Percentiles rank a stretch among this genome's conserved stretches.
These are phyloP conservation scores for Quercus lobata DNA, from an alignment of 331 rosid species.

Conservation along the genomic window DNA sequence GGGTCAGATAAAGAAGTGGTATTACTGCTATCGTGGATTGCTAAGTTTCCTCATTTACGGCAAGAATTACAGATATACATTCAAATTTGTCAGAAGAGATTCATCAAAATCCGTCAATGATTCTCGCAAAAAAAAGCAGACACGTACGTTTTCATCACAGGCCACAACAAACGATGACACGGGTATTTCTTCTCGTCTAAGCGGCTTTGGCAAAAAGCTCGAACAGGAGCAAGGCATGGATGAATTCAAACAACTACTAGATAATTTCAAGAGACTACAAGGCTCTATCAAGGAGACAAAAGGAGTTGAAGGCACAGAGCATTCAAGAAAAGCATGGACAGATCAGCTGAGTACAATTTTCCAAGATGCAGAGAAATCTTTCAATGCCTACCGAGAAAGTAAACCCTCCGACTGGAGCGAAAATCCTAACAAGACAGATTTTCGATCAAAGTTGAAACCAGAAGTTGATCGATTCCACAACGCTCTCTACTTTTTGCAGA, in stretches of 20 bases:
- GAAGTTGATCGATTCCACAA: background rate
- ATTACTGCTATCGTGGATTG: too few relatives aligned
- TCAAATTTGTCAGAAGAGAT: background rate
- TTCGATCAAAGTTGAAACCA: fast-evolving
- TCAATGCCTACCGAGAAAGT: fast-evolving
- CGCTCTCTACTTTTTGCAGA: background rate
- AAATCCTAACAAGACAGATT: background rate
- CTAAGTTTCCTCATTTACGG: too few relatives aligned
- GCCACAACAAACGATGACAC: background rate
- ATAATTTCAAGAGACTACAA: too few relatives aligned
- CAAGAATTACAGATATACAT: too few relatives aligned
- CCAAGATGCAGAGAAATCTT: background rate
- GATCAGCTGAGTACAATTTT: background rate
- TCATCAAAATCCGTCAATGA: background rate
- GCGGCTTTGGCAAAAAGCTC: fast-evolving
- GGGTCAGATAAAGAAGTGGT: background rate
- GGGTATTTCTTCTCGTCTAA: background rate
- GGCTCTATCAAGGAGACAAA: too few relatives aligned
- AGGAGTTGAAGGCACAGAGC: background rate
- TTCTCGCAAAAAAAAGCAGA: too few relatives aligned
- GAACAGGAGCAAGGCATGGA: too few relatives aligned
- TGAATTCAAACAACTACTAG: too few relatives aligned
- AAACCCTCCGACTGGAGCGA: too few relatives aligned
- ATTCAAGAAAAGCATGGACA: background rate
- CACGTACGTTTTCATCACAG: fast-evolving